Conservation (phyloP, 345 rosid genomes). For the Microcos paniculata region DNA sequence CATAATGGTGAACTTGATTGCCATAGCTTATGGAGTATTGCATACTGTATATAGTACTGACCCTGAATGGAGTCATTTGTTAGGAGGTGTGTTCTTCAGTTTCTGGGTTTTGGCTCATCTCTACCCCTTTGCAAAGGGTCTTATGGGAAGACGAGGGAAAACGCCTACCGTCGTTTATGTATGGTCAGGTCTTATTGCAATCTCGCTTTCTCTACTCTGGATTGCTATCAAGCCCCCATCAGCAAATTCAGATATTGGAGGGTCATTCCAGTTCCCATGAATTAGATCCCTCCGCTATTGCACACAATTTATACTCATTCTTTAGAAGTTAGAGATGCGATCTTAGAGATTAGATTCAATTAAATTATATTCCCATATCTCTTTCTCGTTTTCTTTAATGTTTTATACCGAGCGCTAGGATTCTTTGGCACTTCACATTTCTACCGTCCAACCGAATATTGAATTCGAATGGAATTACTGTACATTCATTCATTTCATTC, state of each 20-base stretch:
- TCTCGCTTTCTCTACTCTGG: conserved; percentile 72
- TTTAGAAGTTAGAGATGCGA: conserved; percentile 1
- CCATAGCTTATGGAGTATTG: conserved; percentile 53
- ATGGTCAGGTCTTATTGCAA: conserved; percentile 80
- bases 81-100: conserved; percentile 83
- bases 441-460: neutral
- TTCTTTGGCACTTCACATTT: neutral
- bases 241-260: conserved; percentile 53
- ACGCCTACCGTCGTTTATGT: conserved; percentile 68
- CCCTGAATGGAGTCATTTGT: conserved; percentile 61
- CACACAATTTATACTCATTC: conserved; percentile 1
- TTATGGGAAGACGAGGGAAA: conserved; percentile 74
- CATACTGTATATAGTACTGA: conserved; percentile 47
- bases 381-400: neutral
- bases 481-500: neutral
- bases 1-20: conserved; percentile 74
- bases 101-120: conserved; percentile 82
- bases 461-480: neutral
- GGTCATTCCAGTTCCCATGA: conserved; percentile 53
- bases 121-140: conserved; percentile 81
- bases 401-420: neutral
- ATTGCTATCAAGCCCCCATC: conserved; percentile 65
- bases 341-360: conserved; percentile 4
- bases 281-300: neutral
- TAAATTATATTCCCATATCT: neutral